These are phyloP conservation scores for Euphorbia lathyris DNA, from an alignment of 345 rosid species.

Conservation along the genomic window DNA sequence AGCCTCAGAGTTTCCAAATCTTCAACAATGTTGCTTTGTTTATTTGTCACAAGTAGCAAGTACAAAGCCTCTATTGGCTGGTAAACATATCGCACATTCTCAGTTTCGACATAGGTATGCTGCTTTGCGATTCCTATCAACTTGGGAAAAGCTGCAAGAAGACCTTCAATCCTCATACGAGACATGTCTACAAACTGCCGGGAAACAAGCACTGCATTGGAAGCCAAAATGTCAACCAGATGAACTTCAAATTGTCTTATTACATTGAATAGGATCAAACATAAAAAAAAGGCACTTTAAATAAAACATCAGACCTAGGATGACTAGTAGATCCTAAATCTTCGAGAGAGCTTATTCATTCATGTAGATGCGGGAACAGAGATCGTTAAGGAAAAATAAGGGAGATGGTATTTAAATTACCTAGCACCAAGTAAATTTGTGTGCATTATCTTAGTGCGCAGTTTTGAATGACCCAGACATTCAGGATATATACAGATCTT, in stretches of 20 bases:
- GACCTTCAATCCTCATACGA: slow-evolving; percentile 92
- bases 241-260: neutral
- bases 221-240: slow-evolving; percentile 16
- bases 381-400: neutral
- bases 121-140: slow-evolving; percentile 95
- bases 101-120: slow-evolving; percentile 97
- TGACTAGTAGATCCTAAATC: neutral
- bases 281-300: neutral
- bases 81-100: slow-evolving; percentile 95
- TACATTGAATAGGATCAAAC: neutral
- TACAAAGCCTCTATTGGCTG: slow-evolving; percentile 92
- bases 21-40: slow-evolving; percentile 97
- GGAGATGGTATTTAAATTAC: neutral
- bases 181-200: slow-evolving; percentile 98
- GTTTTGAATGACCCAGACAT: no score
- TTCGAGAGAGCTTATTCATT: neutral
- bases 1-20: slow-evolving; percentile 90
- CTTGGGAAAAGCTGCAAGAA: slow-evolving; percentile 99
- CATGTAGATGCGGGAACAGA: neutral
- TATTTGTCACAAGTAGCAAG: slow-evolving; percentile 90
- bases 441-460: no score
- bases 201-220: slow-evolving; percentile 79
- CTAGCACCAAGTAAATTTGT: neutral
- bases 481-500: neutral
- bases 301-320: neutral